Evolutionary conservation across 495 filamentous ascomycete species (phyloP).

Genomic region (Durotheca rogersii): DNA sequence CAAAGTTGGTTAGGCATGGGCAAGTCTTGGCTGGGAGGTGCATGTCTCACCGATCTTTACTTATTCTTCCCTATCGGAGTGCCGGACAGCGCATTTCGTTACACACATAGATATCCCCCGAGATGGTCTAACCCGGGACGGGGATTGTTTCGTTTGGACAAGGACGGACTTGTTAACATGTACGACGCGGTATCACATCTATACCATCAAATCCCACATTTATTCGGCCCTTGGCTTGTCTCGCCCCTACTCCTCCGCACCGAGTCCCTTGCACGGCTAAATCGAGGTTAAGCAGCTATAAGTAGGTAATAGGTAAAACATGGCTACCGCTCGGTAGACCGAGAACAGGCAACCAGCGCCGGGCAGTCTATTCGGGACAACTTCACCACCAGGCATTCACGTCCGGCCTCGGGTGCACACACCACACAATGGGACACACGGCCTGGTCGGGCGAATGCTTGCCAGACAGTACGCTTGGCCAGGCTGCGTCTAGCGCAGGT

Average conservation of each 20-base stretch:
- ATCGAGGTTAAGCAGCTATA: conserved; percentile 13
- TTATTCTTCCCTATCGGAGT: not conserved
- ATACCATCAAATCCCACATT: not conserved
- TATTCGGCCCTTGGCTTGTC: too few species aligned
- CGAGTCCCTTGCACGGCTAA: too few species aligned
- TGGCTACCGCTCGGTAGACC: not conserved
- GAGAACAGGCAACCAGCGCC: conserved; percentile 3
- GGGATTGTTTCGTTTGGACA: not conserved
- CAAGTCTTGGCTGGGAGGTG: not conserved
- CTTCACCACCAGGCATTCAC: conserved; percentile 27
- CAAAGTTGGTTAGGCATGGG: conserved; percentile 1
- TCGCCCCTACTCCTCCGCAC: too few species aligned
- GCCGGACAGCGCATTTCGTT: not conserved
- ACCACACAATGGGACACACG: conserved; percentile 18
- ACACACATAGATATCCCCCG: not conserved
- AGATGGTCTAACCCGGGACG: not conserved
- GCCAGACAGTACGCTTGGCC: conserved; percentile 2
- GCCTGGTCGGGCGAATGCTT: conserved; percentile 3
- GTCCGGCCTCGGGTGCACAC: conserved; percentile 3
- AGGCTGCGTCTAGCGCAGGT: conserved; percentile 11
- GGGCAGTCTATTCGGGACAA: conserved; percentile 15
- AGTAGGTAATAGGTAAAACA: too few species aligned
- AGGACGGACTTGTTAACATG: not conserved
- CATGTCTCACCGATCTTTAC: not conserved
- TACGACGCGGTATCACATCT: not conserved